Evolutionary conservation across 2,329 filamentous ascomycete species (phyloP), one percentile per base, ranked within the genome.

Genomic region (Ophiostoma himal-ulmi): DNA sequence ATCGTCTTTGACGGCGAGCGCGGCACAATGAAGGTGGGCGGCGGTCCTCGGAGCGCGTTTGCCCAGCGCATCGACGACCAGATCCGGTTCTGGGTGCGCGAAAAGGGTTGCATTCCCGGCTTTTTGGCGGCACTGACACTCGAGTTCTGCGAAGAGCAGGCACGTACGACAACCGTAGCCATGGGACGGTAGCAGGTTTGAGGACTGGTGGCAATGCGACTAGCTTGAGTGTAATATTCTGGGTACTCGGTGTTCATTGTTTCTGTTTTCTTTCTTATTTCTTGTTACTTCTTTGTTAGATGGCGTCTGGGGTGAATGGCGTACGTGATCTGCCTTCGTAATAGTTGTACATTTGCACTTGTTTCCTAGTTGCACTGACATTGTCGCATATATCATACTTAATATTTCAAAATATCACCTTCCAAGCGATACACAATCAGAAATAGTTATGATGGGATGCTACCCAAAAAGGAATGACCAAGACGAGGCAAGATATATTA

Each of bases 1-100:
- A 89, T 91, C 72, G 88, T 97, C 0, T 97, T 97, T 78, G 93
- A 97, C 79, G 93, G 93, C 68, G 93, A 97, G 81, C 89, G 91
- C 71, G 95, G 94, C 8, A 97, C 94, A 0, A 99, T 99, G 95
- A 99, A 99, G 84, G 91, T 99, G 71, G 92, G 90, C 44, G 95
- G 95, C 1, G 95, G 95, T 0, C 92, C 93, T 1, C 87, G 91
- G 77, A 96, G 92, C 77, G 85, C 88, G 14, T 99, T 99, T 80
- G 95, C 94, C 1, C 82, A 87, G 70, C 90, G 93, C 79, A 97
- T 99, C 73, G 86, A 86, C 74, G 91, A 92, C 76, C 87, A 94
- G 78, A 94, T 97, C 76, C 90, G 93, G 74, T 98, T 97, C 79
- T 99, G 95, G 94, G 94, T 98, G 0, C 88, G 96, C 76, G 93